Base-by-base conservation (phyloP, 2,329 filamentous ascomycete genomes). In the Ophiostoma montium region DNA sequence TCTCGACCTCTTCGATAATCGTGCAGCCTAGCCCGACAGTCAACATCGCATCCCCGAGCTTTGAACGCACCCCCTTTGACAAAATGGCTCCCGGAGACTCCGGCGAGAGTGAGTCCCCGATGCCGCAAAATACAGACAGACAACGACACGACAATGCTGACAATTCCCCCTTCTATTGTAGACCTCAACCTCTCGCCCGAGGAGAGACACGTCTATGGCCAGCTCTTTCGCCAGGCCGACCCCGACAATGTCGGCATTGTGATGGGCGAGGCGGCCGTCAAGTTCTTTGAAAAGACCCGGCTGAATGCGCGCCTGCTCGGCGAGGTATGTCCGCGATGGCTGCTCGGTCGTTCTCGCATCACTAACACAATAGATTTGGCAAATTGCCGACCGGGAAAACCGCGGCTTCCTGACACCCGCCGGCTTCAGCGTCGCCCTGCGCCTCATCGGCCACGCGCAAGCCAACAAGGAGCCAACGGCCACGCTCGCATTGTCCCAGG, bases 311-410 rank as follows among this genome's bases (percentile, higher is more conserved):
- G 86, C 54, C 75, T 92, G 45, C 74, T 98, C 52, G 92, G 90
- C 65, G 82, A 94, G 78, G 86, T 90, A 68, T 57, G 78, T 19
- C 21, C n/a, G 5, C 5, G 13, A 11, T 23, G n/a, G n/a, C n/a
- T n/a, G n/a, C n/a, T n/a, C n/a, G n/a, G n/a, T n/a, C n/a, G n/a
- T n/a, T n/a, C n/a, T n/a, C n/a, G n/a, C n/a, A n/a, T n/a, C n/a
- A n/a, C 12, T 21, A 12, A 44, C 43, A 6, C 15, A 18, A 16
- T 65, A 95, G 85, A 96, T 98, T 74, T 98, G 92, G 92, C 90
- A 96, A 69, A 92, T 98, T 64, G 90, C 92, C 57, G 92, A 98
- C 69, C 88, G 79, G 57, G 90, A 96, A 70, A 98, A 98, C 70
- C 80, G 89, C 56, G 92, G 92, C 47, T 84, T 96, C 57, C 72